Base-by-base conservation (phyloP, 1,284 basidiomycete genomes). In the Boletus semigastroideus region DNA sequence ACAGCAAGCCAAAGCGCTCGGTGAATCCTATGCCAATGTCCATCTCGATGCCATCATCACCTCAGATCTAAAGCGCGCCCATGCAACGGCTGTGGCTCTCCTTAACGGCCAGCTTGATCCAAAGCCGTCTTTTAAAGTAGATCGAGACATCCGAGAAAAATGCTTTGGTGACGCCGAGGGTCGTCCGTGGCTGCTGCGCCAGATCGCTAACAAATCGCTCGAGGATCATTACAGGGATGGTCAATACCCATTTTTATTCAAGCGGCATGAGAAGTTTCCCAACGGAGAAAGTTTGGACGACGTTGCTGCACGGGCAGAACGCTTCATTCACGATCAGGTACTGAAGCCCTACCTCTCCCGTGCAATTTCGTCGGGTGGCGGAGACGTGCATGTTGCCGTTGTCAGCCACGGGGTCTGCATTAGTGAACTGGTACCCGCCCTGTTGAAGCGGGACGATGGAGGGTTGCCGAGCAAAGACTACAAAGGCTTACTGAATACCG, bases 351-450 rank as follows among this genome's bases (percentile, higher is more conserved):
- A 84, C 52, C 67, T 91, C 14, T 59, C 66, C 61, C 62, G 67
- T 16, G 73, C 76, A 0, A 73, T 72, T 38, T n/a, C n/a, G n/a
- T 68, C 72, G 17, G 73, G 71, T 19, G 63, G 54, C 52, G 69
- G 66, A 43, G 72, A 72, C 25, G 66, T 79, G 8, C 82, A 90
- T 59, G 68, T 93, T 34, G 86, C 84, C 2, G 66, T 94, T 42
- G 85, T 92, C 30, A 91, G 90, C 67, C 91, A 94, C 66, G 90
- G 92, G 0, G 68, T 92, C 38, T 87, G 84, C 65, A 86, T 94
- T 38, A 77, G 78, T 47, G 87, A 91, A 67, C 67, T 86, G 19
- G 64, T 87, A 12, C 70, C 74, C 20, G 77, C 76, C 19, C 63
- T 89, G 44, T 59, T 82, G 49, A 72, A 68, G 55, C 73, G 67